These are phyloP conservation scores for Ceraceosorus guamensis DNA, from an alignment of 1,284 basidiomycete species.

Conservation along the genomic window DNA sequence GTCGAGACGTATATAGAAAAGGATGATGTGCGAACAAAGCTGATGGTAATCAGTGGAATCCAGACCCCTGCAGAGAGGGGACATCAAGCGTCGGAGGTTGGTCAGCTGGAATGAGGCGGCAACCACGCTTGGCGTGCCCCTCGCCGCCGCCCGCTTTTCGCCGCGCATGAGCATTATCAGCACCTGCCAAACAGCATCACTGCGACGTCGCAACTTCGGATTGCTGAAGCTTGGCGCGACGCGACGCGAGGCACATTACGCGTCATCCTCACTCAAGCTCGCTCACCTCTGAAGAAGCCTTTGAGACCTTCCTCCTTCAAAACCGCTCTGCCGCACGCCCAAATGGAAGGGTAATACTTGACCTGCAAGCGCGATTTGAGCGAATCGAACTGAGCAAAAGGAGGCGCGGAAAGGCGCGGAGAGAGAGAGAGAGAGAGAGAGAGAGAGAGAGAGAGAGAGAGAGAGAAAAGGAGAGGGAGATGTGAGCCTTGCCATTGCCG, in stretches of 20 bases:
- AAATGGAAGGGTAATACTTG: slow-evolving; percentile 42
- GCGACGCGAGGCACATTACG: too few species aligned
- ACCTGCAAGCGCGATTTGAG: slow-evolving; percentile 45
- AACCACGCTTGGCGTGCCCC: too few species aligned
- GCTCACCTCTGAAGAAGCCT: slow-evolving; percentile 79
- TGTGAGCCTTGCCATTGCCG: too few species aligned
- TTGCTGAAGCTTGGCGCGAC: too few species aligned
- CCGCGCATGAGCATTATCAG: not conserved
- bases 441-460: too few species aligned
- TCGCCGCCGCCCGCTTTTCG: not conserved
- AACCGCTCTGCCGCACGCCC: slow-evolving; percentile 41
- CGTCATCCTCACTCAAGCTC: not conserved
- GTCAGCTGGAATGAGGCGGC: not conserved
- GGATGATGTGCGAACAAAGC: slow-evolving; percentile 83
- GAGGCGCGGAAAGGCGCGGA: too few species aligned
- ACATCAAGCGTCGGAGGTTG: too few species aligned
- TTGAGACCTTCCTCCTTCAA: slow-evolving; percentile 82
- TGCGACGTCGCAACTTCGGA: too few species aligned
- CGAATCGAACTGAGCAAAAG: slow-evolving; percentile 30
- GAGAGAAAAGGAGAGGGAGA: too few species aligned
- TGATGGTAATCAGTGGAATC: slow-evolving; percentile 92
- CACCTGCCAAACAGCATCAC: not conserved
- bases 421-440: too few species aligned
- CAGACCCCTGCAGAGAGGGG: slow-evolving; percentile 51
- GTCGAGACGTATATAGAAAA: slow-evolving; percentile 89